A percentile compares a stretch with the other conserved stretches of the same genome.
Evolutionary conservation across 2,329 filamentous ascomycete species (phyloP).

Genomic region (Zymoseptoria passerinii): DNA sequence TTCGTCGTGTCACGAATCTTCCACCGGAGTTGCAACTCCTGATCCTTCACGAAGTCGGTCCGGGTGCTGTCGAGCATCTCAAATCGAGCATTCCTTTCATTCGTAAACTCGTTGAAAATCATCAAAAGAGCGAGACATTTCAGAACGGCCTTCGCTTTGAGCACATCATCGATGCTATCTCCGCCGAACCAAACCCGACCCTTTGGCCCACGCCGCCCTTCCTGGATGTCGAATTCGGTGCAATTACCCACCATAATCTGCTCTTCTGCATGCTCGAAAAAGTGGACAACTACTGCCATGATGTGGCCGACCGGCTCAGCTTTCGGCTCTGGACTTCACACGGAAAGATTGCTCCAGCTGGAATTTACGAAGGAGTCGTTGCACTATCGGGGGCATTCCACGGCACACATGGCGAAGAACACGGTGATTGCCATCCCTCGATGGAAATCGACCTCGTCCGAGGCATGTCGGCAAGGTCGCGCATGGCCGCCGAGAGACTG

Average conservation of each 20-base stretch:
- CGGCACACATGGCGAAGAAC: not conserved
- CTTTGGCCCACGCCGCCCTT: not conserved
- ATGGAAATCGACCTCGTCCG: not conserved
- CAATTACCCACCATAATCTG: not conserved
- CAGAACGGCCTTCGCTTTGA: not conserved
- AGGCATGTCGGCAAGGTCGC: not conserved
- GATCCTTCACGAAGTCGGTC: not conserved
- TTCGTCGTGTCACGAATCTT: not conserved
- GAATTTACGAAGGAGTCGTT: not conserved
- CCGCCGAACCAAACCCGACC: not conserved
- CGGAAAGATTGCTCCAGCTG: not conserved
- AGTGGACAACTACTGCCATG: not conserved
- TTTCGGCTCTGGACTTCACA: not conserved
- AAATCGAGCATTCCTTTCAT: not conserved
- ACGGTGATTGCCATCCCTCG: not conserved
- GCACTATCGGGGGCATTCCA: not conserved
- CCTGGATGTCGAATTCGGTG: not conserved
- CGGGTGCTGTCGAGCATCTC: not conserved
- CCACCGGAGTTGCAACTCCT: not conserved
- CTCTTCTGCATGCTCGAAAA: not conserved
- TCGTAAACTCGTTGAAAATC: not conserved
- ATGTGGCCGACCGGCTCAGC: not conserved
- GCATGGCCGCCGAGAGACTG: not conserved
- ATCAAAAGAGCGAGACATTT: not conserved
- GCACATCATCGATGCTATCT: not conserved